Evolutionary conservation across 495 filamentous ascomycete genomes (phyloP).

Genomic region (Pseudomonodictys pantanalensis): DNA sequence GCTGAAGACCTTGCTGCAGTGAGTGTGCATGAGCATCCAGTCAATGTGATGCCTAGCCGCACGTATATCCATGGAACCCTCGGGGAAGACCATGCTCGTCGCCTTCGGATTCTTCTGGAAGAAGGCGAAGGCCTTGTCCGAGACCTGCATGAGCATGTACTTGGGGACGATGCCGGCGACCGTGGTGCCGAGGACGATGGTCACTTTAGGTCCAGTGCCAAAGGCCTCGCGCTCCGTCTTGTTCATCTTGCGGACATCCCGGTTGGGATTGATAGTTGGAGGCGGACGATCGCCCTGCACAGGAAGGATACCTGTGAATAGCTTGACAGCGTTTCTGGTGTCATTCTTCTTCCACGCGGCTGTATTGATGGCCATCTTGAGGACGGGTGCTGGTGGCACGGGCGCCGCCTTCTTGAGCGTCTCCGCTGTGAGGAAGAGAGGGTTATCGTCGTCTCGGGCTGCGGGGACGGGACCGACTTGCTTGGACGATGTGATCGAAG

Average conservation of each 20-base stretch:
- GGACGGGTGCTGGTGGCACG: conserved; percentile 1
- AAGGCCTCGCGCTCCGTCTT: not conserved
- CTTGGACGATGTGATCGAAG: not conserved
- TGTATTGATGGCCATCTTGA: not conserved
- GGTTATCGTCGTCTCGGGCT: not conserved
- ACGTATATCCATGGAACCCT: not conserved
- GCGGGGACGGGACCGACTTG: not conserved
- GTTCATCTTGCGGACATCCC: conserved; percentile 9
- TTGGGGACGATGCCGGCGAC: not conserved
- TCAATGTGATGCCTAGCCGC: not conserved
- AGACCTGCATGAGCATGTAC: conserved; percentile 20
- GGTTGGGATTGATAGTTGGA: not conserved
- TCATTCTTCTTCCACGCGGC: not conserved
- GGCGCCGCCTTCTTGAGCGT: not conserved
- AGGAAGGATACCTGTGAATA: too few species aligned
- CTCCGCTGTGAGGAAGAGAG: not conserved
- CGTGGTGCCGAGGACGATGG: not conserved
- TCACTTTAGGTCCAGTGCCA: not conserved
- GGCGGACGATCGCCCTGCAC: too few species aligned
- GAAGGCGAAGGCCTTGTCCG: not conserved
- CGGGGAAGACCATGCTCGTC: not conserved
- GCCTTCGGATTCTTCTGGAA: conserved; percentile 4
- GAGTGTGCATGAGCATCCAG: not conserved
- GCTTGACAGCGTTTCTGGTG: not conserved
- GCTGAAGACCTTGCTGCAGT: conserved; percentile 6